A percentile compares a stretch with the other conserved stretches of the same genome.
phyloP scores from a whole-genome alignment of 306 rosid genomes.

The Quercus alba region DNA sequence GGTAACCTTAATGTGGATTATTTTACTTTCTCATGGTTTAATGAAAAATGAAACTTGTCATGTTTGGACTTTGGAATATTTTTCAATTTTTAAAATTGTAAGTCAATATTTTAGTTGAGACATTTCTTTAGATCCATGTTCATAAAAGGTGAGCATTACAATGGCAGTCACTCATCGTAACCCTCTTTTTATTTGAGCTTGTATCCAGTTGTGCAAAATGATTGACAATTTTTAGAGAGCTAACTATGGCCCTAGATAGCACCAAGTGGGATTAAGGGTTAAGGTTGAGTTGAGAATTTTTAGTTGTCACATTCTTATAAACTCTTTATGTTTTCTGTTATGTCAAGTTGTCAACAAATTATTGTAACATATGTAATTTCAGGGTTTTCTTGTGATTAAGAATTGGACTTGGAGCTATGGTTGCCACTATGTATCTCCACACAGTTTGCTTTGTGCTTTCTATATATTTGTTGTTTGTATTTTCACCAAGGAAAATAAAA shows the following conservation, averaged over 20 bases:
- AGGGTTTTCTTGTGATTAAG: neutral
- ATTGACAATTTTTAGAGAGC: neutral
- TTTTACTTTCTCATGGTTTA: neutral
- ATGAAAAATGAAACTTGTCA: neutral
- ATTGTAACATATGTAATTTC: neutral
- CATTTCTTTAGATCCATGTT: neutral
- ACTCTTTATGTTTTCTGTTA: neutral
- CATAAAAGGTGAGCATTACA: neutral
- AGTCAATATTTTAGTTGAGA: neutral
- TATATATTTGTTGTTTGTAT: neutral
- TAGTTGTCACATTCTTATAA: neutral
- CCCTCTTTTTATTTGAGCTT: neutral
- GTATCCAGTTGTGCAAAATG: neutral
- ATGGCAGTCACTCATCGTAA: neutral
- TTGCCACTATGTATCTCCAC: neutral
- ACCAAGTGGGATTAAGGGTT: neutral
- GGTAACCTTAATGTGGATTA: neutral
- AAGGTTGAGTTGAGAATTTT: neutral
- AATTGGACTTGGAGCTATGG: constrained; percentile 15
- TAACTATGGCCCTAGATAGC: neutral
- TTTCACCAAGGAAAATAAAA: neutral
- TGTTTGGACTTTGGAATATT: neutral
- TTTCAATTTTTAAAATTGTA: neutral
- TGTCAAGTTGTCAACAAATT: neutral
- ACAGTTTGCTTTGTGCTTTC: neutral